phyloP scores from a whole-genome alignment of 2,329 filamentous ascomycete genomes.

The Paecilomyces niveus region DNA sequence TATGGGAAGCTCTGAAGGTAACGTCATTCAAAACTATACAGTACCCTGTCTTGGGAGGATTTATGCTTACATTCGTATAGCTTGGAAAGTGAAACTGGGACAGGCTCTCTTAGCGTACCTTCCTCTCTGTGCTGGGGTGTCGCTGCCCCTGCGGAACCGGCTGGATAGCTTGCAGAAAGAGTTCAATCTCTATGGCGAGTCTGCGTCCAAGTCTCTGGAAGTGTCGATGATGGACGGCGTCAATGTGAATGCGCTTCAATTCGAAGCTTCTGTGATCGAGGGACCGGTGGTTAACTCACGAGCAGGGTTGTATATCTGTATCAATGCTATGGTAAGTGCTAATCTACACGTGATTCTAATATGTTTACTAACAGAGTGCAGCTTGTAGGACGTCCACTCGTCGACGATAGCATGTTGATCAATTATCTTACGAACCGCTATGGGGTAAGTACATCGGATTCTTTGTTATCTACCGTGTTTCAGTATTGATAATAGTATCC shows the following conservation, averaged over 20 bases:
- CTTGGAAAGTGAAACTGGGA: slow-evolving; percentile 29
- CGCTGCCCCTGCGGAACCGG: slow-evolving; percentile 30
- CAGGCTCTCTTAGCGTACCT: slow-evolving; percentile 33
- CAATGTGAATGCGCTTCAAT: slow-evolving; percentile 43
- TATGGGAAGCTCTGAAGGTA: slow-evolving; percentile 27
- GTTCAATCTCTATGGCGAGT: slow-evolving; percentile 34
- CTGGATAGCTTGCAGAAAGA: slow-evolving; percentile 35
- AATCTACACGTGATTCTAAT: background rate
- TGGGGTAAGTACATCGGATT: slow-evolving; percentile 47
- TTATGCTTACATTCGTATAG: slow-evolving; percentile 14
- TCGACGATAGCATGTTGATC: slow-evolving; percentile 73
- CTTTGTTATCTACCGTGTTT: background rate
- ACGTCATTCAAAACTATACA: background rate
- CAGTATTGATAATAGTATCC: slow-evolving; percentile 3
- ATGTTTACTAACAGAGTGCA: slow-evolving; percentile 36
- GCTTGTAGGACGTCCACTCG: slow-evolving; percentile 73
- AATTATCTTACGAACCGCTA: slow-evolving; percentile 81
- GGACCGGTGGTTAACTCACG: slow-evolving; percentile 67
- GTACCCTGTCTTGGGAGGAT: background rate
- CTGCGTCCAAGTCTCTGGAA: slow-evolving; percentile 35
- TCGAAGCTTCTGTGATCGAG: slow-evolving; percentile 53
- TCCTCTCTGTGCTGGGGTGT: slow-evolving; percentile 33
- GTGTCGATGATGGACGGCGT: slow-evolving; percentile 36
- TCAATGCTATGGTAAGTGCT: slow-evolving; percentile 63
- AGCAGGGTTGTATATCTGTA: slow-evolving; percentile 75